Evolutionary conservation across 345 rosid genomes (phyloP).

Genomic region (Eucalyptus polybractea): DNA sequence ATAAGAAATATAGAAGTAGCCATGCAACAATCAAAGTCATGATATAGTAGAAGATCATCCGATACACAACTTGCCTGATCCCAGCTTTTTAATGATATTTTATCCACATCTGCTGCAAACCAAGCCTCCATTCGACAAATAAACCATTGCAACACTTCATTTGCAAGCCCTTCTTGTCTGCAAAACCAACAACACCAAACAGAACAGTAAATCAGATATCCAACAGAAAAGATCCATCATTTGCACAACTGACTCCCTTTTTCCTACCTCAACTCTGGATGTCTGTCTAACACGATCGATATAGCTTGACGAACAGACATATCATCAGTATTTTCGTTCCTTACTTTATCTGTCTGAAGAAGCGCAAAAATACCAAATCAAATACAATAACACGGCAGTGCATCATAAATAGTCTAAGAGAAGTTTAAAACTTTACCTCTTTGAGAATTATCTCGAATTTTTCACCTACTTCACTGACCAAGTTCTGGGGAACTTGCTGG

Average conservation of each 20-base stretch:
- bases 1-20: neutral
- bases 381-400: neutral
- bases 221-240: neutral
- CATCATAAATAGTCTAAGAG: neutral
- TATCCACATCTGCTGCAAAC: slow-evolving; percentile 90
- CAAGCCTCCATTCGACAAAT: slow-evolving; percentile 94
- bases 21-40: neutral
- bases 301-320: slow-evolving; percentile 87
- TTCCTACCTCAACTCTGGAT: slow-evolving; percentile 66
- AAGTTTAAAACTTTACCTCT: slow-evolving; percentile 30
- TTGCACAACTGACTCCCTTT: neutral
- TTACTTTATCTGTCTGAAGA: slow-evolving; percentile 62
- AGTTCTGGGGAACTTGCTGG: slow-evolving; percentile 39
- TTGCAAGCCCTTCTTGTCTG: slow-evolving; percentile 66
- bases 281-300: slow-evolving; percentile 50
- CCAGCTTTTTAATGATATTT: slow-evolving; percentile 79
- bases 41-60: neutral
- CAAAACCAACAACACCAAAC: neutral
- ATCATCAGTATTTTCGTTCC: slow-evolving; percentile 56
- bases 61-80: slow-evolving; percentile 54
- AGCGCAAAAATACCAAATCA: neutral
- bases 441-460: slow-evolving; percentile 64
- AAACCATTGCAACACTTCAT: slow-evolving; percentile 87
- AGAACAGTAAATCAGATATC: neutral
- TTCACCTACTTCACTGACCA: slow-evolving; percentile 71